Evolutionary conservation across 2,329 filamentous ascomycete species (phyloP), one percentile per base, ranked within the genome.

Genomic region (Falciphora oryzae): DNA sequence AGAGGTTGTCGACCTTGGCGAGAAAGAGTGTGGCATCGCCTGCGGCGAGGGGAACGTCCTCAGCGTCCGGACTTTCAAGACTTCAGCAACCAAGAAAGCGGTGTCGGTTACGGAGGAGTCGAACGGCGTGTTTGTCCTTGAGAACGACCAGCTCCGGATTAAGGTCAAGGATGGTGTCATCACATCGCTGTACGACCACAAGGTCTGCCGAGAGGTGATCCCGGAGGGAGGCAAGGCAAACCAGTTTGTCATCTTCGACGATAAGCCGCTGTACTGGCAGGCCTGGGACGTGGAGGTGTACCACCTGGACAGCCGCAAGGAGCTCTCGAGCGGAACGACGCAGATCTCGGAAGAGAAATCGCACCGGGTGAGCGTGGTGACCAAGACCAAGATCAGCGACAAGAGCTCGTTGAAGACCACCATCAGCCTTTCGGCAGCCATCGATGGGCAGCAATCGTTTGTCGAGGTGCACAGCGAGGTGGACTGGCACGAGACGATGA

Each of bases 231-330:
- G 85, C 29, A 93, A 93, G 74, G 93, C 90, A 29, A 97, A 96
- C 69, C 93, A 97, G 73, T 86, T 95, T 62, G 93, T 98, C 68
- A 87, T 98, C 29, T 98, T 96, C 72, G 95, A 99, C 73, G 95
- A 99, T 78, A 97, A 98, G 78, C 93, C 93, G 28, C 84, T 97
- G 29, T 97, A 96, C 80, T 98, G 93, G 93, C 92, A 97, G 77
- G 93, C 93, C 3, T 97, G 94, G 93, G 94, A 99, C 75, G 94
- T 98, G 7, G 95, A 99, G 76, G 93, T 98, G 32, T 99, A 89
- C 79, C 95, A 99, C 72, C 85, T 98, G 31, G 88, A 96, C 64
- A 95, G 93, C 2, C 88, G 93, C 65, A 85, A 90, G 73, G 90
- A 94, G 74, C 82, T 99, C 18, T 74, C 83, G 7, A 85, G 88